Evolutionary conservation across 257 asterid genomes (phyloP).

Genomic region (Fraxinus quadrangulata): DNA sequence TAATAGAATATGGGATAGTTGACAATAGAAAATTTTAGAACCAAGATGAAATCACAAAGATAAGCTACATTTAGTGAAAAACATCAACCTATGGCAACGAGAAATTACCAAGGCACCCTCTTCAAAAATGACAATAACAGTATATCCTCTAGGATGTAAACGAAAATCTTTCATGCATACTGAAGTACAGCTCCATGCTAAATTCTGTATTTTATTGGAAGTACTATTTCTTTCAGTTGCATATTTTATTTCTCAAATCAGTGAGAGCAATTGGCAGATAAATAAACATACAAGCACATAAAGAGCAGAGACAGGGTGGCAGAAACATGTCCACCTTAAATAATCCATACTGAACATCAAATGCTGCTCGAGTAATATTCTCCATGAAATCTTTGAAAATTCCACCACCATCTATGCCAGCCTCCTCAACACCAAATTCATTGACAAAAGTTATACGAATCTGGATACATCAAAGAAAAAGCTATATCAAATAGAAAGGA

Average conservation of each 20-base stretch:
- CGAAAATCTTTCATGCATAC: background rate
- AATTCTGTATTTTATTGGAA: constrained; percentile 20
- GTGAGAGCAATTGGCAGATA: constrained; percentile 7
- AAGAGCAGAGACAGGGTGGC: constrained; percentile 23
- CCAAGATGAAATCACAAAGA: background rate
- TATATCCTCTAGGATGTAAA: background rate
- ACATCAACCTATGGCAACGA: background rate
- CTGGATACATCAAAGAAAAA: constrained; percentile 44
- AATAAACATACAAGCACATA: constrained; percentile 26
- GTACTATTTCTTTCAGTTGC: background rate
- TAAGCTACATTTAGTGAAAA: background rate
- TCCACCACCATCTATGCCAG: constrained; percentile 99
- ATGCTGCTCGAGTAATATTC: constrained; percentile 81
- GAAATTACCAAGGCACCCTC: background rate
- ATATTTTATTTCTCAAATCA: constrained; percentile 9
- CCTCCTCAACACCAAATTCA: constrained; percentile 98
- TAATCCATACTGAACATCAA: constrained; percentile 94
- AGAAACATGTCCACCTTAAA: constrained; percentile 64
- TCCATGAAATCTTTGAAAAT: constrained; percentile 99
- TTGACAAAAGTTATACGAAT: constrained; percentile 85
- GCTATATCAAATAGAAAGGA: constrained; percentile 16
- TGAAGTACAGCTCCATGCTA: constrained; percentile 4
- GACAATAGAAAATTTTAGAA: background rate
- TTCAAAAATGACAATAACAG: background rate
- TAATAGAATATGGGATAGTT: background rate